A percentile compares a stretch with the other conserved stretches of the same genome.
phyloP scores from a whole-genome alignment of 805 yeast genomes.

The Myxozyma vanderwaltii region DNA sequence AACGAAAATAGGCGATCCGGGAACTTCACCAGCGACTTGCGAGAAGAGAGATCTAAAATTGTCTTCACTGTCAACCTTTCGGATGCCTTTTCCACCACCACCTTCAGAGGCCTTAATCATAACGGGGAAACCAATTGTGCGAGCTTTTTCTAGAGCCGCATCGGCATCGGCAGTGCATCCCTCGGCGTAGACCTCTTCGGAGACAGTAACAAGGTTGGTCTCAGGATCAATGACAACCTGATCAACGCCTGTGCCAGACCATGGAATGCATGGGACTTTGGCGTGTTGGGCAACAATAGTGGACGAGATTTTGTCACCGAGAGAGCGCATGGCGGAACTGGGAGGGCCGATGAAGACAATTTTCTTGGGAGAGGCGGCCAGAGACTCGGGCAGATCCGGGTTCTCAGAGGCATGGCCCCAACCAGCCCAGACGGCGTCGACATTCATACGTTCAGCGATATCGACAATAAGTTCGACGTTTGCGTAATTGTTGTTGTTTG shows the following conservation, averaged over 20 bases:
- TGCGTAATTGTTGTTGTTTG: constrained; percentile 97
- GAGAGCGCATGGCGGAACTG: constrained; percentile 98
- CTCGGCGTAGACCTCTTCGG: constrained; percentile 76
- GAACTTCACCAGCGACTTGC: constrained; percentile 96
- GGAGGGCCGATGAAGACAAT: constrained; percentile 98
- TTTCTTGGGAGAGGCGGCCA: constrained; percentile 89
- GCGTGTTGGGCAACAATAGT: constrained; percentile 99
- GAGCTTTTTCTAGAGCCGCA: constrained; percentile 86
- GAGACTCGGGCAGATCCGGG: constrained; percentile 87
- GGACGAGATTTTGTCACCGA: constrained; percentile 97
- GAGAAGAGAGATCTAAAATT: constrained; percentile 75
- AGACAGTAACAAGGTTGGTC: constrained; percentile 84
- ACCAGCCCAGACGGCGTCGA: constrained; percentile 99
- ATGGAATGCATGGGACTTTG: constrained; percentile 96
- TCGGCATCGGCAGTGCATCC: constrained; percentile 88
- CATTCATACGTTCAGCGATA: constrained; percentile 93
- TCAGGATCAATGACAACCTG: constrained; percentile 67
- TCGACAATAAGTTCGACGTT: constrained; percentile 97
- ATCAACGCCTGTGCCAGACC: constrained; percentile 98
- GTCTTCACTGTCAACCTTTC: constrained; percentile 86
- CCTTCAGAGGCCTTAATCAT: constrained; percentile 99
- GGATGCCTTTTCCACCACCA: constrained; percentile 99
- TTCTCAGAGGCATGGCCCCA: constrained; percentile 99
- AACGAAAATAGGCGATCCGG: constrained; percentile 97
- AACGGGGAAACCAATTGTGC: constrained; percentile 91